Evolutionary conservation across 139 green algal genomes (phyloP).

Genomic region (Micractinium sp.): DNA sequence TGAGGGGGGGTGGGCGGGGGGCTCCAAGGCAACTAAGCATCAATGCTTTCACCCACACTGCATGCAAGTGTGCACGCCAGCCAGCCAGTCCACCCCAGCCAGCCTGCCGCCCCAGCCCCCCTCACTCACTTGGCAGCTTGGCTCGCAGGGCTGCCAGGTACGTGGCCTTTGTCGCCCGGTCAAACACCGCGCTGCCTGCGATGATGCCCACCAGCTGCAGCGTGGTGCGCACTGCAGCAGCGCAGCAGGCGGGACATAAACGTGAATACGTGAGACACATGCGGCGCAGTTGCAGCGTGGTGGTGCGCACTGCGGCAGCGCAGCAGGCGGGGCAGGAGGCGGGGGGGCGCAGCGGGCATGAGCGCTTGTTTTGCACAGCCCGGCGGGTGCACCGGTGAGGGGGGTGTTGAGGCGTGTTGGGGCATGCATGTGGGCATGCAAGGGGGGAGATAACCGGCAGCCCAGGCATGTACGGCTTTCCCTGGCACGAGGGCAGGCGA

Average conservation of each 20-base stretch:
- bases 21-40: neutral
- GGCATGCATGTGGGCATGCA: neutral
- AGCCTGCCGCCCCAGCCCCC: neutral
- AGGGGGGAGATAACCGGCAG: no score
- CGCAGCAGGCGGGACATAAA: no score
- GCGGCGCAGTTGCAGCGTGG: no score
- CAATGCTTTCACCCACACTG: neutral
- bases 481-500: no score
- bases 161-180: neutral
- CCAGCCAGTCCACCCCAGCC: neutral
- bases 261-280: neutral
- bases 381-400: no score
- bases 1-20: neutral
- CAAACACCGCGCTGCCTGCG: neutral
- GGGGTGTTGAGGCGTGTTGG: no score
- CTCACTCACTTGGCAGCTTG: constrained; percentile 4
- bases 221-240: constrained; percentile 21
- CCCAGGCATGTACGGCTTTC: no score
- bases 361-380: neutral
- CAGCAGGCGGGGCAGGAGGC: neutral
- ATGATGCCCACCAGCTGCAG: neutral
- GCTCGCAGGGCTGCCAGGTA: constrained; percentile 5
- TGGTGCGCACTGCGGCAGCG: neutral
- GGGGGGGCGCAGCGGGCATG: neutral
- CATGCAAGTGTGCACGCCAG: neutral